Evolutionary conservation across 225 moss, liverwort and hornwort species (phyloP), one percentile per base, ranked within the genome.

Genomic region (Pseudisothecium myosuroides): DNA sequence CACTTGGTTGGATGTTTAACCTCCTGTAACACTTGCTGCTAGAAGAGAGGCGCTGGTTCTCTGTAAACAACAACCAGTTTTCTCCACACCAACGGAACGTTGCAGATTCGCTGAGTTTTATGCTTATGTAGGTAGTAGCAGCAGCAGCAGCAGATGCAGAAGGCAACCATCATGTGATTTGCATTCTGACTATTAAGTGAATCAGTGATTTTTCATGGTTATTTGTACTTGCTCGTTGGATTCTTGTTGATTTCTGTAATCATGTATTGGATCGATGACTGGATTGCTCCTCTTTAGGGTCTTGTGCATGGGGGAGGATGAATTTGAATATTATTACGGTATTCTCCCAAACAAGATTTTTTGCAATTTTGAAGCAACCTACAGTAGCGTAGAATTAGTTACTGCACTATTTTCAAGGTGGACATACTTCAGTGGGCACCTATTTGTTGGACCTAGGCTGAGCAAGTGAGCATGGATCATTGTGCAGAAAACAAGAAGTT

Each of bases 161-260:
- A 90, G 80, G 89, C 78, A 89, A 78, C 73, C 60, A 87, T 65
- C 54, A 64, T 92, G 85, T 91, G 85, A 59, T 85, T 91, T 87
- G 82, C 87, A 85, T 58, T 81, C 79, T 71, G 71, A 85, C 47
- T 89, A 26, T 64, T 64, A 87, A 87, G 88, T 89, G 63, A 76
- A 84, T 89, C 64, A 52, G 71, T 63, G 68, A 69, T 64, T 89
- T 88, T 85, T 64, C 85, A 76, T 80, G 69, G 54, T 34, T 76
- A 27, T 49, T 50, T 49, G 56, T 36, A 61, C 41, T 23, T 65
- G 62, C 58, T 81, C 31, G 65, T 79, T 50, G 47, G 41, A 66
- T 59, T 59, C 34, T 43, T n/a, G 8, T 76, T 59, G 78, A 36
- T 79, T 58, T 84, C 12, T 87, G 43, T 47, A 17, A 61, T 17